phyloP scores from a whole-genome alignment of 208 protist genomes.

The Borovskyia barvae region DNA sequence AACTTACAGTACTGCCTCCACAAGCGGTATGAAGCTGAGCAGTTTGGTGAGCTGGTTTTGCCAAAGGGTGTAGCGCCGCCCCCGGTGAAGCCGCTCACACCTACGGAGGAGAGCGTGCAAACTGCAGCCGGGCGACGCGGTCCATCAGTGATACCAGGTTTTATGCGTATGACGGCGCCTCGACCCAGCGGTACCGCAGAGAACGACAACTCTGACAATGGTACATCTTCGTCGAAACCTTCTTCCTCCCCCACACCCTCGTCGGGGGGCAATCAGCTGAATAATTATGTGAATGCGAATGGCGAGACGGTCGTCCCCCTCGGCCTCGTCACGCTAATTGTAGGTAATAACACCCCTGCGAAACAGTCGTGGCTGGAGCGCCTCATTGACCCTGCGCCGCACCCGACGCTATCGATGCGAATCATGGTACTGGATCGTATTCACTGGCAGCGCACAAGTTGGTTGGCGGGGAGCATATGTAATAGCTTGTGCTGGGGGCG shows the following conservation, averaged over 20 bases:
- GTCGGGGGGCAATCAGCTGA: slow-evolving; percentile 29
- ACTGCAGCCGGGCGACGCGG: slow-evolving; percentile 14
- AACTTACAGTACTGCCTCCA: slow-evolving; percentile 70
- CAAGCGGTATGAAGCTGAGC: slow-evolving; percentile 77
- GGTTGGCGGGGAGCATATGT: slow-evolving; percentile 72
- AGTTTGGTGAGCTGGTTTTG: slow-evolving; percentile 70
- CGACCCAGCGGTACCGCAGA: slow-evolving; percentile 7
- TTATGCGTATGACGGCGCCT: slow-evolving; percentile 32
- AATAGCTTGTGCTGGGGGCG: slow-evolving; percentile 73
- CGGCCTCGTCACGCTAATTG: slow-evolving; percentile 78
- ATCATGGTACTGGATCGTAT: slow-evolving; percentile 77
- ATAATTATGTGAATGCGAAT: slow-evolving; percentile 36
- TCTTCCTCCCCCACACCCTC: slow-evolving; percentile 11
- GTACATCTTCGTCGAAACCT: not conserved
- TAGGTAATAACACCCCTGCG: slow-evolving; percentile 61
- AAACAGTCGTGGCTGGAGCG: slow-evolving; percentile 54
- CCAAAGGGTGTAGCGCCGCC: slow-evolving; percentile 36
- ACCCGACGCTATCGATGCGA: slow-evolving; percentile 71
- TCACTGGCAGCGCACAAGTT: slow-evolving; percentile 83
- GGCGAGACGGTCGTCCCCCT: slow-evolving; percentile 56
- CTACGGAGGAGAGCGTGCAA: slow-evolving; percentile 27
- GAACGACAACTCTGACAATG: not conserved
- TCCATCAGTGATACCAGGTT: slow-evolving; percentile 20
- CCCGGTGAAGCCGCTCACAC: slow-evolving; percentile 30
- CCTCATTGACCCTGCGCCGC: slow-evolving; percentile 63